Conservation (phyloP, 2,329 filamentous ascomycete genomes). For the Blastomyces silverae region DNA sequence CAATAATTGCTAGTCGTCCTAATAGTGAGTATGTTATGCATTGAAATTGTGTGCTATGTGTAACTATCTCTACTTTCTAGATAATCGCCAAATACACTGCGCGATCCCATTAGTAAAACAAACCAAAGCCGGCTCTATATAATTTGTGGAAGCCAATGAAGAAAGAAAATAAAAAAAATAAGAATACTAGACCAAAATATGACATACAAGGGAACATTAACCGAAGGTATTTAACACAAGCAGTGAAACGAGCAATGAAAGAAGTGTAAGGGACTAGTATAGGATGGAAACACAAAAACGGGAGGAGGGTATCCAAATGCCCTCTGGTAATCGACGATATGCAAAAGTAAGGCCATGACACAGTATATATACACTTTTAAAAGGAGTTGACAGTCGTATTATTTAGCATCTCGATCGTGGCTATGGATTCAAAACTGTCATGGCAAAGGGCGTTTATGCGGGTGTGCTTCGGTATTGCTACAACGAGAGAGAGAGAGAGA, state of each 20-base stretch:
- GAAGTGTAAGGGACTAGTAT: background rate
- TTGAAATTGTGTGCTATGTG: background rate
- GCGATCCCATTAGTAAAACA: background rate
- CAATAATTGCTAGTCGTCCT: too few species aligned
- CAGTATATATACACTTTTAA: constrained; percentile 4
- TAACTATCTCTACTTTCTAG: background rate
- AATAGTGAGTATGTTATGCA: too few species aligned
- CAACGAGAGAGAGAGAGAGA: background rate
- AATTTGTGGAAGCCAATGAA: background rate
- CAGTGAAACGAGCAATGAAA: background rate
- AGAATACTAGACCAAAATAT: background rate
- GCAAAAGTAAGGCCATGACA: background rate
- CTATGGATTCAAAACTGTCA: constrained; percentile 10
- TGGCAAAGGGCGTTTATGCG: constrained; percentile 31
- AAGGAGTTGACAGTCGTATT: background rate
- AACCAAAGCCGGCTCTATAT: background rate
- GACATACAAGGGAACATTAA: background rate
- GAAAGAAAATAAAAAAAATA: background rate
- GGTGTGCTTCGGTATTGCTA: constrained; percentile 50
- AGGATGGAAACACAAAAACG: background rate
- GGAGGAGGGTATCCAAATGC: background rate
- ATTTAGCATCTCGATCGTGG: background rate
- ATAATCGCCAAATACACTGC: background rate
- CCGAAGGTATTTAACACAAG: constrained; percentile 1
- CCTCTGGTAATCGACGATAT: background rate